Conservation (phyloP, 768 basidiomycete genomes). For the Pisolithus marmoratus region DNA sequence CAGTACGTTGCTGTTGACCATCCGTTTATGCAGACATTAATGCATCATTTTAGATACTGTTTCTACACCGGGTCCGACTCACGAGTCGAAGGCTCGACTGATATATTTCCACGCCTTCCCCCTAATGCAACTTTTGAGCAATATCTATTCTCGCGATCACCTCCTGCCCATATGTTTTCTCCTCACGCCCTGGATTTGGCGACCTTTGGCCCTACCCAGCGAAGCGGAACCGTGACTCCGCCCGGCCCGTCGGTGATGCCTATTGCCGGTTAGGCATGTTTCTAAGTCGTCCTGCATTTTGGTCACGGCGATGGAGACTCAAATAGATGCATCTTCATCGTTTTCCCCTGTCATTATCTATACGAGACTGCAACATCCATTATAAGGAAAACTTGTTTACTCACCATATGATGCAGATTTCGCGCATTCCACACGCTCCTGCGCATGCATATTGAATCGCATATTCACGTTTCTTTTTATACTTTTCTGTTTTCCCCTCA, state of each 20-base stretch:
- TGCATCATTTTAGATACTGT: slow-evolving; percentile 51
- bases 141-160: slow-evolving; percentile 33
- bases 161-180: slow-evolving; percentile 23
- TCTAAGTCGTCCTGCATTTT: neutral
- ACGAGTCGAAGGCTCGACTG: slow-evolving; percentile 23
- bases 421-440: neutral
- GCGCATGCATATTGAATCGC: neutral
- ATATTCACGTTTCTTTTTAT: neutral
- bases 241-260: slow-evolving; percentile 12
- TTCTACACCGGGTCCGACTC: slow-evolving; percentile 66
- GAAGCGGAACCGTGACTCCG: neutral
- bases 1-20: slow-evolving; percentile 39
- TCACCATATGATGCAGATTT: neutral
- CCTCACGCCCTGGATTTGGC: slow-evolving; percentile 12
- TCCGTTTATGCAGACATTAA: neutral
- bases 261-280: slow-evolving; percentile 1
- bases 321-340: neutral
- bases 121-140: slow-evolving; percentile 55
- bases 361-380: too few relatives aligned
- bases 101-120: slow-evolving; percentile 33
- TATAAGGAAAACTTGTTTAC: too few relatives aligned
- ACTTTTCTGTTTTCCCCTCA: too few relatives aligned
- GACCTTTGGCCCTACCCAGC: slow-evolving; percentile 8
- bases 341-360: neutral
- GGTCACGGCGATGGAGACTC: neutral